Evolutionary conservation across 176 grass and related monocot genomes (phyloP).

Genomic region (Bothriochloa decipiens): DNA sequence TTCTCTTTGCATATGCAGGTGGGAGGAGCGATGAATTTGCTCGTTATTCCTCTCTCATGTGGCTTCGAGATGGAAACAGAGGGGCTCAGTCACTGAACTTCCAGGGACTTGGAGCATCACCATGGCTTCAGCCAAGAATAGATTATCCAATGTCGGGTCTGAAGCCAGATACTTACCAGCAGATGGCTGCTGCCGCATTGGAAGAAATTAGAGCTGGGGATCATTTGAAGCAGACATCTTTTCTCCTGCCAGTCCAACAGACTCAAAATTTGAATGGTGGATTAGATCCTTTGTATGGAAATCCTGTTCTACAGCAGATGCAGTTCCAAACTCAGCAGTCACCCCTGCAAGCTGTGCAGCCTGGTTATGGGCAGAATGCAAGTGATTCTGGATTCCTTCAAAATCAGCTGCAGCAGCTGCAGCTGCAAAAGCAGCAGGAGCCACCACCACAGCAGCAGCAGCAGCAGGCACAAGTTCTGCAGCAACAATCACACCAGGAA

Average conservation of each 20-base stretch:
- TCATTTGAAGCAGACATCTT: conserved; percentile 63
- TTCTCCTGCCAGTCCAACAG: conserved; percentile 66
- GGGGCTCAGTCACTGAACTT: conserved; percentile 77
- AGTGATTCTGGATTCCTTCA: conserved; percentile 57
- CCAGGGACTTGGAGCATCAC: conserved; percentile 71
- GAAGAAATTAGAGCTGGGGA: conserved; percentile 80
- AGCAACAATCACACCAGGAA: conserved; percentile 46
- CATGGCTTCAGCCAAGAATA: conserved; percentile 73
- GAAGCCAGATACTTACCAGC: conserved; percentile 83
- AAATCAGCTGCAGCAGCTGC: conserved; percentile 64
- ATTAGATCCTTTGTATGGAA: conserved; percentile 59
- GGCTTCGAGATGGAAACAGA: conserved; percentile 71
- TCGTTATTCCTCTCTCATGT: conserved; percentile 71
- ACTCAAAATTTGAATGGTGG: conserved; percentile 59
- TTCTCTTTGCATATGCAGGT: conserved; percentile 51
- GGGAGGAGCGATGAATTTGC: conserved; percentile 71
- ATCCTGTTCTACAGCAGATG: conserved; percentile 74
- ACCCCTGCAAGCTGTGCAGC: conserved; percentile 62
- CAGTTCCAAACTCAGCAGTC: conserved; percentile 70
- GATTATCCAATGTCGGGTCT: conserved; percentile 60
- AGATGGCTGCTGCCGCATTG: conserved; percentile 87
- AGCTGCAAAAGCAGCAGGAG: conserved; percentile 46
- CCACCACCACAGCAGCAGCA: background rate
- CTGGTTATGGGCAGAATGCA: conserved; percentile 54
- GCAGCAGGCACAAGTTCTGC: conserved; percentile 47